Evolutionary conservation across 345 rosid species (phyloP).

Genomic region (Cardamine resedifolia): DNA sequence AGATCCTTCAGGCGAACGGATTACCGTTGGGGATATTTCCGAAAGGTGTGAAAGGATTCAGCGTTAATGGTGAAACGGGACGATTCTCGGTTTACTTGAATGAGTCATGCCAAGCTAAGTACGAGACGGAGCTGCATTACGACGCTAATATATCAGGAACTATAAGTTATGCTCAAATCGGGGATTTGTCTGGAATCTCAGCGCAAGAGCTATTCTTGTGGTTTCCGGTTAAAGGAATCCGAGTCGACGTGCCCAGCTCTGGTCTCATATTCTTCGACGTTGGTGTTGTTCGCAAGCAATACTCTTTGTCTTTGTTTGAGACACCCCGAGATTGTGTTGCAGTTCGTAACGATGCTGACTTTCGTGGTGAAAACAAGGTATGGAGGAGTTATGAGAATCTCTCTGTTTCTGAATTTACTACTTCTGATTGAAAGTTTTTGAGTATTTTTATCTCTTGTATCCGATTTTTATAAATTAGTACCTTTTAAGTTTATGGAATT

Average conservation of each 20-base stretch:
- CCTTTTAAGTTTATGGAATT: background rate
- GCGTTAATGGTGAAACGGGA: conserved; percentile 49
- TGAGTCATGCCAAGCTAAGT: conserved; percentile 81
- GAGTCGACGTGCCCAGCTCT: conserved; percentile 82
- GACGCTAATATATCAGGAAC: conserved; percentile 66
- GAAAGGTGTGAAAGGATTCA: conserved; percentile 62
- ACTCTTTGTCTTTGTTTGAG: conserved; percentile 79
- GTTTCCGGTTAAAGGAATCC: conserved; percentile 81
- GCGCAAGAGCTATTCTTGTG: conserved; percentile 86
- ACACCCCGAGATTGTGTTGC: conserved; percentile 76
- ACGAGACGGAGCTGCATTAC: conserved; percentile 79
- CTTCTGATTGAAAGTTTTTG: background rate
- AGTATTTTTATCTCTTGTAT: background rate
- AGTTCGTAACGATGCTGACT: conserved; percentile 10
- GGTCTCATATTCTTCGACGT: conserved; percentile 87
- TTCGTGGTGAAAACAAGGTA: conserved; percentile 19
- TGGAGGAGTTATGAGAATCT: too few relatives aligned
- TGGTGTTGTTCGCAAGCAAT: conserved; percentile 78
- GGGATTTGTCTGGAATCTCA: conserved; percentile 59
- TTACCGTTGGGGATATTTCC: conserved; percentile 84
- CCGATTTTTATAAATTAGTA: background rate
- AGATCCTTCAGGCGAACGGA: conserved; percentile 55
- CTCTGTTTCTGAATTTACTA: background rate
- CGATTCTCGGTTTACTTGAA: conserved; percentile 70
- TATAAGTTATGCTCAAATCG: conserved; percentile 66